These are phyloP conservation scores for Proliferodiscus dingleyae DNA, from an alignment of 2,329 filamentous ascomycete species.

Conservation along the genomic window DNA sequence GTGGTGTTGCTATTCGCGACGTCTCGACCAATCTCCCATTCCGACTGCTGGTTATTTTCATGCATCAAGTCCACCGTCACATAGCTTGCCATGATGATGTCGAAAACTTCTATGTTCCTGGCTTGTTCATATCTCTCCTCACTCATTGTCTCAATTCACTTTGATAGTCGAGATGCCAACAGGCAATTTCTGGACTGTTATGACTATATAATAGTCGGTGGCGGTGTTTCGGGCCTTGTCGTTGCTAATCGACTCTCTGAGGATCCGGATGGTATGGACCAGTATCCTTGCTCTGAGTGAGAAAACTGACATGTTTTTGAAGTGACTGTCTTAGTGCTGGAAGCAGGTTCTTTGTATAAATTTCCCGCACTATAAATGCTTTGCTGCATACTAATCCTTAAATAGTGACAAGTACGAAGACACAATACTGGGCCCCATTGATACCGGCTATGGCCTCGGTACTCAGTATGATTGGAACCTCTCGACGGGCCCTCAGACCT, in stretches of 20 bases:
- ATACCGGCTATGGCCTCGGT: conserved; percentile 29
- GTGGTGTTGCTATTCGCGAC: too few species aligned
- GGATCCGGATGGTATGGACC: conserved; percentile 19
- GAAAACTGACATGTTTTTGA: conserved; percentile 1
- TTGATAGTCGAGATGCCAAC: conserved; percentile 19
- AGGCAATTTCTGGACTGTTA: conserved; percentile 27
- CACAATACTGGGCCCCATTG: conserved; percentile 22
- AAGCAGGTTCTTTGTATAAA: conserved; percentile 23
- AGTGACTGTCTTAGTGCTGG: conserved; percentile 25
- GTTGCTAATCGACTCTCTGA: conserved; percentile 41
- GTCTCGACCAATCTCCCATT: background rate
- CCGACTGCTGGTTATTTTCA: background rate
- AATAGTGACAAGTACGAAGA: conserved; percentile 24
- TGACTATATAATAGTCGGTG: conserved; percentile 41
- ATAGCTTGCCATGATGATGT: background rate
- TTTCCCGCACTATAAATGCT: background rate
- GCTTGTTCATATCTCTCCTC: conserved; percentile 3
- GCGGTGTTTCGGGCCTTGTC: conserved; percentile 42
- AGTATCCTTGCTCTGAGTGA: background rate
- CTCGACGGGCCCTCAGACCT: conserved; percentile 34
- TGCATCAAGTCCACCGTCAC: background rate
- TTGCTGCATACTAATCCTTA: conserved; percentile 2
- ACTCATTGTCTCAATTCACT: conserved; percentile 10
- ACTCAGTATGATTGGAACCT: conserved; percentile 40
- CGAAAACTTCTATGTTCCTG: background rate